Percentiles rank a stretch among this genome's conserved stretches.
phyloP scores from a whole-genome alignment of 2,329 filamentous ascomycete species.

The Diaporthe sp. region DNA sequence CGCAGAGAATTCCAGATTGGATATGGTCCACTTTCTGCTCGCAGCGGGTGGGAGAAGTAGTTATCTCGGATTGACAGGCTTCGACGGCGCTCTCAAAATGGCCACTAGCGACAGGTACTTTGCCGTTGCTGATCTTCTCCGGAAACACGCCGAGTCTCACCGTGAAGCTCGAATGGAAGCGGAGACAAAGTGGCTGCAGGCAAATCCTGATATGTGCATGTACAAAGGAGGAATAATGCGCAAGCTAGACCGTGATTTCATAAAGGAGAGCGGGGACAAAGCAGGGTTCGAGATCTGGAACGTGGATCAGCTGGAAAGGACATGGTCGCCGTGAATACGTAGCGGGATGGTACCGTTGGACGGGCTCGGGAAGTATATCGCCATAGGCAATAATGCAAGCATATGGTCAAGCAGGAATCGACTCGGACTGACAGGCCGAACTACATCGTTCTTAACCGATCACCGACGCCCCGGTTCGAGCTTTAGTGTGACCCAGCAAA shows the following conservation, averaged over 20 bases:
- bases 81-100: background rate
- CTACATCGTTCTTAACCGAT: background rate
- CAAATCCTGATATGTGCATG: background rate
- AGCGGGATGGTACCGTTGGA: background rate
- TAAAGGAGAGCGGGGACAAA: background rate
- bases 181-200: background rate
- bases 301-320: background rate
- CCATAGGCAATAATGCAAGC: background rate
- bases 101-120: background rate
- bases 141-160: background rate
- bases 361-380: background rate
- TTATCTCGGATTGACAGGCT: background rate
- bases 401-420: background rate
- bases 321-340: background rate
- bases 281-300: background rate
- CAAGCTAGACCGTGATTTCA: background rate
- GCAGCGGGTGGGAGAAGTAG: background rate
- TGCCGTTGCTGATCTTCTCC: background rate
- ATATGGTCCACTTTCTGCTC: background rate
- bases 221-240: background rate
- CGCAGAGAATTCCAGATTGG: background rate
- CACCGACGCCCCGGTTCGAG: background rate
- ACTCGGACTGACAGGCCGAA: background rate
- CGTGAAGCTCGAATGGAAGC: background rate
- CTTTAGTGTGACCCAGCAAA: background rate